These are phyloP conservation scores for Wickerhamiella azyma DNA, from an alignment of 805 yeast genomes.

Conservation along the genomic window DNA sequence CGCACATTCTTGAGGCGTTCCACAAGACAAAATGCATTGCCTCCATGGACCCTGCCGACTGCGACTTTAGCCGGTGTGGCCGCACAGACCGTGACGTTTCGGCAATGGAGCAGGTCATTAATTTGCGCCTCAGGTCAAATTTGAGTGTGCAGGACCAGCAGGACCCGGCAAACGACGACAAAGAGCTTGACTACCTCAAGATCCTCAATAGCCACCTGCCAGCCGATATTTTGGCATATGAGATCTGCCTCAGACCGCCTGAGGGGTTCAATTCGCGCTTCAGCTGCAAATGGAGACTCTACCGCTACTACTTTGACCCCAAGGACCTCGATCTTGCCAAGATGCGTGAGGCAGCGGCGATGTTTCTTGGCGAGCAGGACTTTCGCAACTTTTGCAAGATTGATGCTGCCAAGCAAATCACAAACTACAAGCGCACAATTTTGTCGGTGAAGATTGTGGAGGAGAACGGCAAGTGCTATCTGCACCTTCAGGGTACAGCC, in stretches of 20 bases:
- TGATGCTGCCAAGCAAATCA: slow-evolving; percentile 87
- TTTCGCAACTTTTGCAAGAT: slow-evolving; percentile 89
- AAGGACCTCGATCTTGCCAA: slow-evolving; percentile 41
- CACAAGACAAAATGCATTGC: slow-evolving; percentile 48
- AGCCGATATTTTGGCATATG: slow-evolving; percentile 66
- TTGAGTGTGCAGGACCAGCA: slow-evolving; percentile 49
- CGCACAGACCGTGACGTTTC: slow-evolving; percentile 94
- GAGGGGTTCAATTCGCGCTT: slow-evolving; percentile 77
- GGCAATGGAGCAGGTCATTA: slow-evolving; percentile 89
- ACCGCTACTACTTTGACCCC: slow-evolving; percentile 54
- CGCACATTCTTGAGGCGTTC: slow-evolving; percentile 57
- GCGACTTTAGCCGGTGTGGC: slow-evolving; percentile 80
- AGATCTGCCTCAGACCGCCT: slow-evolving; percentile 75
- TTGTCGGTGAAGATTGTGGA: slow-evolving; percentile 36
- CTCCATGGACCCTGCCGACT: slow-evolving; percentile 43
- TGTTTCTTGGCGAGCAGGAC: slow-evolving; percentile 65
- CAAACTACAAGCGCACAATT: slow-evolving; percentile 58
- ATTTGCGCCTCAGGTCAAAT: slow-evolving; percentile 59
- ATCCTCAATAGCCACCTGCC: slow-evolving; percentile 71
- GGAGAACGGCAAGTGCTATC: slow-evolving; percentile 34
- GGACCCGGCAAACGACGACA: slow-evolving; percentile 40
- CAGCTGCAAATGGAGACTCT: slow-evolving; percentile 77
- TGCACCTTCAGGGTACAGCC: slow-evolving; percentile 77
- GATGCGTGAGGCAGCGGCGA: slow-evolving; percentile 57
- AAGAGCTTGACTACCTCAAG: slow-evolving; percentile 64